Evolutionary conservation across 768 basidiomycete species (phyloP).

Genomic region (Mycena alexandri): DNA sequence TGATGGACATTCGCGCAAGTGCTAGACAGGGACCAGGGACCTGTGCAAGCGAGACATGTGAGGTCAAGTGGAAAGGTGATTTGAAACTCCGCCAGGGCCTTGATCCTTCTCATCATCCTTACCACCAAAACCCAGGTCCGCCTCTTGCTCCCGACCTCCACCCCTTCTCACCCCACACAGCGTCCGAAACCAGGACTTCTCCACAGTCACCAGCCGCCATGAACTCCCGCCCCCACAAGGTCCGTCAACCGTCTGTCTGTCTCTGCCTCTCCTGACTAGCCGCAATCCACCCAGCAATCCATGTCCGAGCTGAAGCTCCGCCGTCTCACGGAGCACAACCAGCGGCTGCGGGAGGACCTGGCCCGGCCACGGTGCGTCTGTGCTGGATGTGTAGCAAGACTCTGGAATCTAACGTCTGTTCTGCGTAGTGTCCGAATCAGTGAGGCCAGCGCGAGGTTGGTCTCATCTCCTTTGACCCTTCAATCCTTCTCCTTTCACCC

Average conservation of each 20-base stretch:
- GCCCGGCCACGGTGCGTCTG: slow-evolving; percentile 74
- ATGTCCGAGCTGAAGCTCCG: slow-evolving; percentile 99
- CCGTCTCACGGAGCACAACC: slow-evolving; percentile 93
- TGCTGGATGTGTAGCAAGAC: background rate
- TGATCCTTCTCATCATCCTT: slow-evolving; percentile 17
- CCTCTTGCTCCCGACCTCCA: slow-evolving; percentile 36
- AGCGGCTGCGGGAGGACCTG: slow-evolving; percentile 90
- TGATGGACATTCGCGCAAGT: too few species aligned
- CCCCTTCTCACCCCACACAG: slow-evolving; percentile 36
- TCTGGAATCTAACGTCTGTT: background rate
- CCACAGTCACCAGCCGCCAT: slow-evolving; percentile 54
- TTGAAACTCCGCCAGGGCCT: slow-evolving; percentile 24
- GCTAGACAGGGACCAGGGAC: too few species aligned
- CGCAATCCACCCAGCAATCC: slow-evolving; percentile 68
- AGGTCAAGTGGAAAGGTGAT: background rate
- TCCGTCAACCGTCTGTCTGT: slow-evolving; percentile 40
- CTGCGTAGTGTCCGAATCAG: slow-evolving; percentile 75
- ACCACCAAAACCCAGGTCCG: slow-evolving; percentile 34
- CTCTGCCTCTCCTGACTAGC: slow-evolving; percentile 16
- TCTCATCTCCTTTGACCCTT: slow-evolving; percentile 23
- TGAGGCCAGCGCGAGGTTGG: slow-evolving; percentile 90
- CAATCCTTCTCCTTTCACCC: background rate
- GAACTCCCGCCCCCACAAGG: slow-evolving; percentile 84
- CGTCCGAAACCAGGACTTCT: slow-evolving; percentile 30
- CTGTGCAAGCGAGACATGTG: background rate